Evolutionary conservation across 306 rosid species (phyloP).

Genomic region (Gynostemma pentaphyllum): DNA sequence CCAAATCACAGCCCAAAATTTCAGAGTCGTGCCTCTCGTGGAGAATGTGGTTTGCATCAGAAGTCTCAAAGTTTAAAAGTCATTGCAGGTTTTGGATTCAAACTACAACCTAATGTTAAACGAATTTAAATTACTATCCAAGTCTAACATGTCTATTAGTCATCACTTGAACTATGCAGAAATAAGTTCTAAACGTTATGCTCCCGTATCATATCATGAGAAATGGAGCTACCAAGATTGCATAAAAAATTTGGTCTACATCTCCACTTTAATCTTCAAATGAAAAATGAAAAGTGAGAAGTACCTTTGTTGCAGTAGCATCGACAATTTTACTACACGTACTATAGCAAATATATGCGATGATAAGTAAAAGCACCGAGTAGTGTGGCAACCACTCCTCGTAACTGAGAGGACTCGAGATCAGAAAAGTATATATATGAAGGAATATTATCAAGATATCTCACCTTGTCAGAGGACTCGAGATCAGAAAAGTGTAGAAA

Average conservation of each 20-base stretch:
- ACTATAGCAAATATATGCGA: not conserved
- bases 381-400: too few species aligned
- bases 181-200: not conserved
- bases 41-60: not conserved
- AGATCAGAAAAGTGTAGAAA: constrained; percentile 57
- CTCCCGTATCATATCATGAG: not conserved
- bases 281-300: not conserved
- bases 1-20: not conserved
- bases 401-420: too few species aligned
- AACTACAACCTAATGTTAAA: not conserved
- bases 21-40: not conserved
- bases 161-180: not conserved
- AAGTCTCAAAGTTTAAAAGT: not conserved
- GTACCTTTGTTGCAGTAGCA: not conserved
- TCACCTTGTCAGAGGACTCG: constrained; percentile 60
- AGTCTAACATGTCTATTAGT: not conserved
- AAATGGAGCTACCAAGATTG: not conserved
- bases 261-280: not conserved
- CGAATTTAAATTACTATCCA: too few species aligned
- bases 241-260: not conserved
- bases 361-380: too few species aligned
- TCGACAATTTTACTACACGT: too few species aligned
- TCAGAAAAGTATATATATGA: not conserved
- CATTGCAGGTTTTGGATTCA: not conserved
- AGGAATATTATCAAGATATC: constrained; percentile 1